Evolutionary conservation across 352 stramenopile species (phyloP).

Genomic region (Peronospora belbahrii): DNA sequence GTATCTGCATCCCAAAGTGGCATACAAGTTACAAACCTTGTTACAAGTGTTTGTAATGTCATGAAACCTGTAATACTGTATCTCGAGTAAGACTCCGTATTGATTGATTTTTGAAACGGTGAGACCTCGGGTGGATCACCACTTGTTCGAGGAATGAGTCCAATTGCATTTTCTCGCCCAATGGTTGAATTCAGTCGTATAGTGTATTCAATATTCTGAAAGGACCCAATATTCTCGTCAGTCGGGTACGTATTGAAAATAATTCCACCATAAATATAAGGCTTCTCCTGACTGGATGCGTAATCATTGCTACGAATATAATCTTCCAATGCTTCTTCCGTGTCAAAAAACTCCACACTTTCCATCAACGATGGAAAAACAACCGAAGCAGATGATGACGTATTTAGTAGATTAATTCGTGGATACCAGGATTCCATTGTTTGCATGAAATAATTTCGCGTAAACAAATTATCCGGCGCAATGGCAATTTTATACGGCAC

Average conservation of each 20-base stretch:
- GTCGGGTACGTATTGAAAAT: constrained; percentile 45
- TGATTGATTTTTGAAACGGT: constrained; percentile 19
- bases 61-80: constrained; percentile 22
- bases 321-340: constrained; percentile 31
- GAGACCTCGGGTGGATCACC: constrained; percentile 5
- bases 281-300: constrained; percentile 34
- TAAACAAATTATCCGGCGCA: constrained; percentile 50
- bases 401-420: constrained; percentile 21
- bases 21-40: constrained; percentile 20
- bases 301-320: constrained; percentile 49
- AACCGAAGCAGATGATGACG: constrained; percentile 7
- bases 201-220: constrained; percentile 39
- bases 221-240: constrained; percentile 24
- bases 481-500: constrained; percentile 57
- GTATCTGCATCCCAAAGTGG: constrained; percentile 14
- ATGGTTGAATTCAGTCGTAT: constrained; percentile 42
- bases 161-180: constrained; percentile 3
- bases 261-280: constrained; percentile 54
- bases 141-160: constrained; percentile 1
- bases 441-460: constrained; percentile 56
- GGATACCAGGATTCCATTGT: constrained; percentile 58
- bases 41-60: constrained; percentile 20
- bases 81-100: constrained; percentile 11
- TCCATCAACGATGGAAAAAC: constrained; percentile 47
- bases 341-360: constrained; percentile 56